Conservation (phyloP, 192 early-diverging fungal genomes). For the Nowakowskiella sp. region DNA sequence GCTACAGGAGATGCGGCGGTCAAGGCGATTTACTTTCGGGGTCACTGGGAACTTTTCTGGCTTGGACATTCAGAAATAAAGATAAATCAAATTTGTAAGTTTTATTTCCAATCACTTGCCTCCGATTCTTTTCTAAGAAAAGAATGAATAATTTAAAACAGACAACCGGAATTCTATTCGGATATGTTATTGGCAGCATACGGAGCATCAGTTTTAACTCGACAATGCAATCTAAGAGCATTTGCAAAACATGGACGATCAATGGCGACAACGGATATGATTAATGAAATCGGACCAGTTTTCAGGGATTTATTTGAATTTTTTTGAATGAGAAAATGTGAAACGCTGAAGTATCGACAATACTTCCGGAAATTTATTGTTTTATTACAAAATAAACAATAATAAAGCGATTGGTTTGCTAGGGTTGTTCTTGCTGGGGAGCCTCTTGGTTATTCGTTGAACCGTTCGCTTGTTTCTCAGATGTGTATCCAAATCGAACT, state of each 20-base stretch:
- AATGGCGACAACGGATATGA: conserved; percentile 54
- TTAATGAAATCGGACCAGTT: conserved; percentile 46
- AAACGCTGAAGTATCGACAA: no score
- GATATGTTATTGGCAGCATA: conserved; percentile 58
- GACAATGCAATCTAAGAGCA: conserved; percentile 45
- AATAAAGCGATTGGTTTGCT: no score
- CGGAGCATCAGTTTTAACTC: conserved; percentile 49
- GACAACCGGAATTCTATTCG: conserved; percentile 21
- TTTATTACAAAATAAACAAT: no score
- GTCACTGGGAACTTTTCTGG: conserved; percentile 70
- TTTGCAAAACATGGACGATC: conserved; percentile 53
- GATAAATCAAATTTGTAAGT: neutral
- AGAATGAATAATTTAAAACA: conserved; percentile 22
- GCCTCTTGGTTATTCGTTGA: no score
- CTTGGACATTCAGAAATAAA: conserved; percentile 52
- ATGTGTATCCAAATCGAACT: conserved; percentile 22
- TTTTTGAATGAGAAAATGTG: no score
- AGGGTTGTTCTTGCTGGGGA: no score
- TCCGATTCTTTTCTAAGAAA: neutral
- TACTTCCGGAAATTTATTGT: no score
- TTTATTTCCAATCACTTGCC: neutral
- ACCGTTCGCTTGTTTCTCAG: neutral
- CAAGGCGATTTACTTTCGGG: conserved; percentile 94
- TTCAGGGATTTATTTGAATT: conserved; percentile 36
- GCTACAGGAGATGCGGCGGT: conserved; percentile 83